Conservation (phyloP, 2,329 filamentous ascomycete species). For the Botryotinia narcissicola region DNA sequence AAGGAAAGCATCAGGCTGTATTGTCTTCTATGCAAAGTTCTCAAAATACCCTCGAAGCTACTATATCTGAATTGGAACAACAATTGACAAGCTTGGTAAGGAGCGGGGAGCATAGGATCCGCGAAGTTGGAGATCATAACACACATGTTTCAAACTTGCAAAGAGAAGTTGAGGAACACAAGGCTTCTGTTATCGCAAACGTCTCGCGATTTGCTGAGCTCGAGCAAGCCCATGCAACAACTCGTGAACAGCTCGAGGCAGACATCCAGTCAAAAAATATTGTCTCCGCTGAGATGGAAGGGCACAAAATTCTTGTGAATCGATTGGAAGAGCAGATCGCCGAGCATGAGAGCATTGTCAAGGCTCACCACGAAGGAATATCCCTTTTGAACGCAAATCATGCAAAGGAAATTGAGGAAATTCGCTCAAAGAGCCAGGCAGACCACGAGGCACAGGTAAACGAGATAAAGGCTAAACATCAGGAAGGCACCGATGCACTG, state of each 20-base stretch:
- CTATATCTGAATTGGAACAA: constrained; percentile 69
- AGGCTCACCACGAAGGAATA: constrained; percentile 52
- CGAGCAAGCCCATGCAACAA: constrained; percentile 66
- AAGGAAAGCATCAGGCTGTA: constrained; percentile 69
- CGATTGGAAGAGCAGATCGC: constrained; percentile 58
- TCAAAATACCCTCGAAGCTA: constrained; percentile 69
- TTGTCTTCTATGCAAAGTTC: constrained; percentile 69
- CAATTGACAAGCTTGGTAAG: constrained; percentile 43
- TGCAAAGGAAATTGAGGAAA: constrained; percentile 48
- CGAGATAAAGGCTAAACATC: constrained; percentile 59
- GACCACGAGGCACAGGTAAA: constrained; percentile 58
- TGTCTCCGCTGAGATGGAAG: constrained; percentile 43
- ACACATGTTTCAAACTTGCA: constrained; percentile 61
- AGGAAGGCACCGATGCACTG: constrained; percentile 54
- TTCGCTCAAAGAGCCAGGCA: constrained; percentile 50
- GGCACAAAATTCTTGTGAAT: constrained; percentile 46
- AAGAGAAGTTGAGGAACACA: constrained; percentile 77
- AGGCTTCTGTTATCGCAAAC: constrained; percentile 67
- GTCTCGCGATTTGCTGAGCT: constrained; percentile 68
- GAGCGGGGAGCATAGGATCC: constrained; percentile 45
- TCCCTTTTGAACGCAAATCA: constrained; percentile 51
- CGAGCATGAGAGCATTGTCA: constrained; percentile 58
- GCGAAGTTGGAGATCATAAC: constrained; percentile 51
- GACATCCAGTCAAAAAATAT: constrained; percentile 57
- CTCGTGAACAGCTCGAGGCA: constrained; percentile 66